Evolutionary conservation across 768 basidiomycete genomes (phyloP).

Genomic region (Tylopilus balloui): DNA sequence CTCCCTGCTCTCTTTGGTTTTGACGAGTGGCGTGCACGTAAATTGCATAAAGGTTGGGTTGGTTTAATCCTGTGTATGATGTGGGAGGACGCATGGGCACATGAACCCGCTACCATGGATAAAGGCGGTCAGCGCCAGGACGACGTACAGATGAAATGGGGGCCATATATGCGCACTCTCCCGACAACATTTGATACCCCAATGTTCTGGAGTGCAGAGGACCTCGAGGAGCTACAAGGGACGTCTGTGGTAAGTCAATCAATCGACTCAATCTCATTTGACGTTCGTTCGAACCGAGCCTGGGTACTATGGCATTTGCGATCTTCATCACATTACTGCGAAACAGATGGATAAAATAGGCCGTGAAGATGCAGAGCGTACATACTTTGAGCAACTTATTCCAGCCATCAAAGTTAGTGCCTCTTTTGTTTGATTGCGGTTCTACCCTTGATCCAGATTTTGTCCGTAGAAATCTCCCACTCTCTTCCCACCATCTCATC

Average conservation of each 20-base stretch:
- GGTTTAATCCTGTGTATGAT: conserved; percentile 92
- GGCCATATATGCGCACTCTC: conserved; percentile 38
- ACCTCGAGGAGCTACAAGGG: conserved; percentile 70
- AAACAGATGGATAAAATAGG: conserved; percentile 73
- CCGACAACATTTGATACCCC: conserved; percentile 79
- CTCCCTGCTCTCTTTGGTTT: conserved; percentile 58
- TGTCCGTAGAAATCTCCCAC: conserved; percentile 55
- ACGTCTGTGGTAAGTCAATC: conserved; percentile 77
- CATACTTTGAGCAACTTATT: conserved; percentile 60
- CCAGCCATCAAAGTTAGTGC: conserved; percentile 64
- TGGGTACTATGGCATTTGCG: not conserved
- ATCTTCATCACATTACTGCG: not conserved
- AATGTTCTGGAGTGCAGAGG: conserved; percentile 86
- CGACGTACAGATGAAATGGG: conserved; percentile 16
- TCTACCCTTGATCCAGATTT: not conserved
- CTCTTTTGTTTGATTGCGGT: not conserved
- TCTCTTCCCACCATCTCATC: conserved; percentile 57
- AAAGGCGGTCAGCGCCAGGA: not conserved
- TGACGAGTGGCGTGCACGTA: conserved; percentile 57
- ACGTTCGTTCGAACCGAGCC: not conserved
- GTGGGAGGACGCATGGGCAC: conserved; percentile 78
- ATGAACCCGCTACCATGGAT: conserved; percentile 49
- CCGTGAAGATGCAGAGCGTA: conserved; percentile 71
- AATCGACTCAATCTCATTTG: no score
- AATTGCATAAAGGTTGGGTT: conserved; percentile 73